Conservation (phyloP, 345 rosid genomes). For the Balakata baccata region DNA sequence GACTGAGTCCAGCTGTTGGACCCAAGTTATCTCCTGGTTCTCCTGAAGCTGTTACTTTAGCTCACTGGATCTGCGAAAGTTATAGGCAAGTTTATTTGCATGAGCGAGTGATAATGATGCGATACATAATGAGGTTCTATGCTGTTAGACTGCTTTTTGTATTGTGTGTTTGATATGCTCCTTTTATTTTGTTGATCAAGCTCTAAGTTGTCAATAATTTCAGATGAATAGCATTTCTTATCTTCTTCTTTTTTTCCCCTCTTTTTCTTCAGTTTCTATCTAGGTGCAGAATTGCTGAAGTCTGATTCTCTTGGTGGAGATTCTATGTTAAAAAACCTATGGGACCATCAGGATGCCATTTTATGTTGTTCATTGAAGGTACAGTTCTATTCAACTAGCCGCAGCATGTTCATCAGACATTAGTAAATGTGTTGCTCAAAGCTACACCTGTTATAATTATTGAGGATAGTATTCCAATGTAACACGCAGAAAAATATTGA, state of each 20-base stretch:
- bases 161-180: too few relatives aligned
- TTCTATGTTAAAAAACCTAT: conserved; percentile 64
- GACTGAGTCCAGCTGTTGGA: conserved; percentile 57
- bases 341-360: conserved; percentile 91
- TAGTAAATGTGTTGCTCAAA: too few relatives aligned
- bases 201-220: not conserved
- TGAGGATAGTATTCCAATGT: not conserved
- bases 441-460: not conserved
- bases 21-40: conserved; percentile 78
- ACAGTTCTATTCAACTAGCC: not conserved
- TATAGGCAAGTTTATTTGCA: conserved; percentile 45
- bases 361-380: conserved; percentile 94
- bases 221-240: conserved; percentile 4
- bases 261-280: conserved; percentile 46
- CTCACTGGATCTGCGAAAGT: conserved; percentile 89
- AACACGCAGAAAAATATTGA: not conserved
- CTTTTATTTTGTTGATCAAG: conserved; percentile 1
- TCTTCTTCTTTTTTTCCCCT: conserved; percentile 8
- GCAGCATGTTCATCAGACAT: not conserved
- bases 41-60: conserved; percentile 89
- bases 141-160: too few relatives aligned
- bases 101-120: not conserved
- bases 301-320: conserved; percentile 56
- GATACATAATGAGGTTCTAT: not conserved
- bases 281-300: conserved; percentile 70